Percentiles rank a stretch among this genome's conserved stretches.
Evolutionary conservation across 1,139 yeast genomes (phyloP).

Genomic region (Pichia kudriavzevii): DNA sequence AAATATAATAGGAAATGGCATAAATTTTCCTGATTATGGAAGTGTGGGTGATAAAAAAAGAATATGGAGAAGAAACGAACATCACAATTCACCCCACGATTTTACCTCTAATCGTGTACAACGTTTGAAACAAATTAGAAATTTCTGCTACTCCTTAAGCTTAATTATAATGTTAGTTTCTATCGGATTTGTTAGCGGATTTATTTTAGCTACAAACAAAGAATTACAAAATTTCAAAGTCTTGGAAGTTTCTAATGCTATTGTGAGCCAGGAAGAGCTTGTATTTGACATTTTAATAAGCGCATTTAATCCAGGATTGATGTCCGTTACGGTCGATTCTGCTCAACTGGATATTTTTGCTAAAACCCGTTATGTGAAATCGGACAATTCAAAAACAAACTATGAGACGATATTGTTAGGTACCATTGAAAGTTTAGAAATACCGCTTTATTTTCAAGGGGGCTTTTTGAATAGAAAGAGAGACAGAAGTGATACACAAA

Average conservation of each 20-base stretch:
- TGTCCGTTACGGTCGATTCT: conserved; percentile 54
- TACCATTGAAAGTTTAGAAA: conserved; percentile 54
- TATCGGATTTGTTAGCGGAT: conserved; percentile 75
- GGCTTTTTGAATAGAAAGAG: conserved; percentile 63
- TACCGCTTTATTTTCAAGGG: conserved; percentile 70
- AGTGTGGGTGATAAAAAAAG: conserved; percentile 20
- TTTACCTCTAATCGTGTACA: conserved; percentile 30
- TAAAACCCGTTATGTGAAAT: conserved; percentile 48
- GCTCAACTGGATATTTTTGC: conserved; percentile 87
- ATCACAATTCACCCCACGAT: conserved; percentile 56
- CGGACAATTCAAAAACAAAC: conserved; percentile 9
- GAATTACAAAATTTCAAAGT: conserved; percentile 67
- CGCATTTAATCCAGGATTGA: conserved; percentile 84
- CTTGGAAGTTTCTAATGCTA: conserved; percentile 54
- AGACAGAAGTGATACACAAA: conserved; percentile 52
- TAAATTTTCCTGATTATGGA: conserved; percentile 14
- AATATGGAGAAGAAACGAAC: conserved; percentile 25
- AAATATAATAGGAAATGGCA: conserved; percentile 4
- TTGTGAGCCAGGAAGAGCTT: conserved; percentile 79
- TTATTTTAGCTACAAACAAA: conserved; percentile 78
- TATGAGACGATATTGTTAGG: conserved; percentile 74
- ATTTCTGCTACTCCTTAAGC: conserved; percentile 49
- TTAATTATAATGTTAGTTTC: conserved; percentile 49
- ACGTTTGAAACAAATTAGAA: conserved; percentile 36
- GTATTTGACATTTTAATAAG: conserved; percentile 70